Conservation (phyloP, 352 stramenopile species). For the Phytophthora quininea region DNA sequence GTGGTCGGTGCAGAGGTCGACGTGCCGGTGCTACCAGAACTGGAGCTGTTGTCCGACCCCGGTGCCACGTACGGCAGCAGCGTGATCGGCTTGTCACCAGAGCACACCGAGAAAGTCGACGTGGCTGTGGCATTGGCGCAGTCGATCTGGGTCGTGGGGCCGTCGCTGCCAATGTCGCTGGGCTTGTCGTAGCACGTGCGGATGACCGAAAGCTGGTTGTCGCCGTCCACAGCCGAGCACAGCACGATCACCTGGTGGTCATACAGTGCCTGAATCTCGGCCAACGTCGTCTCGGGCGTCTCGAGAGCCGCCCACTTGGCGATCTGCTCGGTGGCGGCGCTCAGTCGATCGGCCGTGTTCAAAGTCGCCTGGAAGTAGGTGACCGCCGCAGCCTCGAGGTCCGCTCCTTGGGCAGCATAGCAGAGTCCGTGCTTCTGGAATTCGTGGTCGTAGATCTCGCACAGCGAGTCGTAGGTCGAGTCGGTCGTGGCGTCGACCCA, state of each 20-base stretch:
- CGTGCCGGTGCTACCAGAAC: not conserved
- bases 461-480: slow-evolving; percentile 64
- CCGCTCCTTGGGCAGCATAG: slow-evolving; percentile 58
- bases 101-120: slow-evolving; percentile 60
- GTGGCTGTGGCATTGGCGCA: slow-evolving; percentile 51
- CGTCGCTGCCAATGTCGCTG: slow-evolving; percentile 26
- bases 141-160: slow-evolving; percentile 57
- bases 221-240: slow-evolving; percentile 58
- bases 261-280: slow-evolving; percentile 56
- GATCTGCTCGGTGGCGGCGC: slow-evolving; percentile 53
- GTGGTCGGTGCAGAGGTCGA: slow-evolving; percentile 13
- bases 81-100: slow-evolving; percentile 47
- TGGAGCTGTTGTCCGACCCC: slow-evolving; percentile 10
- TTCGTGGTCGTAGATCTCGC: slow-evolving; percentile 86
- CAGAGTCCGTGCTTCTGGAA: slow-evolving; percentile 87
- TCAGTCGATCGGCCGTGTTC: slow-evolving; percentile 48
- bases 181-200: slow-evolving; percentile 72
- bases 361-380: slow-evolving; percentile 74
- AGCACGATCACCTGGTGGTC: slow-evolving; percentile 67
- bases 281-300: slow-evolving; percentile 40
- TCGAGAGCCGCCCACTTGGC: slow-evolving; percentile 52
- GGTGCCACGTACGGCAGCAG: slow-evolving; percentile 49
- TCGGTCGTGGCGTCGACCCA: slow-evolving; percentile 72
- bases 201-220: slow-evolving; percentile 73
- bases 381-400: slow-evolving; percentile 56